Base-by-base conservation (phyloP, 2,329 filamentous ascomycete species). In the Colletotrichum cereale region DNA sequence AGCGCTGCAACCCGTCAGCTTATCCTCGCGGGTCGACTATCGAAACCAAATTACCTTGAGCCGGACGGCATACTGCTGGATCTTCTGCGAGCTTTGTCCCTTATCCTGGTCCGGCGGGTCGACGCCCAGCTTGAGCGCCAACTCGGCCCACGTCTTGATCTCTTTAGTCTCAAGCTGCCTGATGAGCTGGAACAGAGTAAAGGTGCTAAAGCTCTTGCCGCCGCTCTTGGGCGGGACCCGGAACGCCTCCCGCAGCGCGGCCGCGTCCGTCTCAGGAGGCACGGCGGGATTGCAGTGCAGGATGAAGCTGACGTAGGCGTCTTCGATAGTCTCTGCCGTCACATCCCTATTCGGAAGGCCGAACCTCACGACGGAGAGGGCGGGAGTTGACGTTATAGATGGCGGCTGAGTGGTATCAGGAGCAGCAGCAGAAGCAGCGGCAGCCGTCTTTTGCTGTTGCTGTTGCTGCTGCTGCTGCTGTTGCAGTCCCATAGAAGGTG, bases 41-140 rank as follows among this genome's bases (percentile, higher is more conserved):
- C 1, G 5, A 6, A 18, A 21, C 47, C 1, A 61, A 40, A 24
- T 77, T 82, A 95, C 93, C 89, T 98, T 98, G 68, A 98, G 84
- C 70, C 95, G 89, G 57, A 98, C 95, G 53, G 94, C 94, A 84
- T 97, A 98, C 80, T 98, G 95, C 80, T 97, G 94, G 69, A 98
- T 92, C 80, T 97, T 97, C 79, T 98, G 96, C 2, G 93, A 91
- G 79, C 94, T 97, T 82, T 97, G 93, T 34, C 94, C 93, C 80
- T 96, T 96, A 71, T 92, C 90, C 31, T 90, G 86, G 71, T 94
- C 92, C 2, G 95, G 94, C 3, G 92, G 92, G 77, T 97, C 93
- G 21, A 97, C 96, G 12, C 96, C 95, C n/a, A 98, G 85, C 76
- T 92, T 92, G 64, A 95, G 88, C 0, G 94, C 95, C 75, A 98